Conservation (phyloP, 352 stramenopile genomes). For the Pythium utonaiense region DNA sequence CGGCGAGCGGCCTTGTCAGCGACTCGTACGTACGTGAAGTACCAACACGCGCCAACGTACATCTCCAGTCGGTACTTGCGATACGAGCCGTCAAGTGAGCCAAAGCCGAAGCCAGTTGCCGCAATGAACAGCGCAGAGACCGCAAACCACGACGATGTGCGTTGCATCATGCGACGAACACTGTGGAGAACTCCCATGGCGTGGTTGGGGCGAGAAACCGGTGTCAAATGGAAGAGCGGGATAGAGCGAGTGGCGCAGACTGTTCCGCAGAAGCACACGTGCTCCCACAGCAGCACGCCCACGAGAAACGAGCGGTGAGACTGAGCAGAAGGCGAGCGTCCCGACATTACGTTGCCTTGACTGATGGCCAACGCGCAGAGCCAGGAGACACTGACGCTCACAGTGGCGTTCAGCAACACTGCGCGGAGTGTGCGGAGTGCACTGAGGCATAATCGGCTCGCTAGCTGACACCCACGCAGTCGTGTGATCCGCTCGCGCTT, state of each 20-base stretch:
- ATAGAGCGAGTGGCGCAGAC: constrained; percentile 4
- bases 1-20: constrained; percentile 1
- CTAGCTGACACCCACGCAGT: too few species aligned
- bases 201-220: neutral
- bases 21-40: constrained; percentile 4
- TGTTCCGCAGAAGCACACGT: constrained; percentile 2
- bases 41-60: constrained; percentile 3
- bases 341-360: constrained; percentile 15
- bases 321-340: neutral
- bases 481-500: too few species aligned
- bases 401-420: neutral
- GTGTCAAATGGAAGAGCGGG: neutral
- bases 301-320: constrained; percentile 4
- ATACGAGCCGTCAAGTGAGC: neutral
- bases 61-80: constrained; percentile 11
- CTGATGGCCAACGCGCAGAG: constrained; percentile 13
- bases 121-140: neutral
- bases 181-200: neutral
- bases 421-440: neutral
- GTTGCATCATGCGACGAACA: neutral
- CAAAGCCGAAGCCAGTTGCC: neutral
- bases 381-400: constrained; percentile 18
- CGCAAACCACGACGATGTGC: neutral
- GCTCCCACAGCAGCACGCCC: constrained; percentile 1
- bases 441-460: too few species aligned